Evolutionary conservation across 345 rosid genomes (phyloP).

Genomic region (Corchorus olitorius): DNA sequence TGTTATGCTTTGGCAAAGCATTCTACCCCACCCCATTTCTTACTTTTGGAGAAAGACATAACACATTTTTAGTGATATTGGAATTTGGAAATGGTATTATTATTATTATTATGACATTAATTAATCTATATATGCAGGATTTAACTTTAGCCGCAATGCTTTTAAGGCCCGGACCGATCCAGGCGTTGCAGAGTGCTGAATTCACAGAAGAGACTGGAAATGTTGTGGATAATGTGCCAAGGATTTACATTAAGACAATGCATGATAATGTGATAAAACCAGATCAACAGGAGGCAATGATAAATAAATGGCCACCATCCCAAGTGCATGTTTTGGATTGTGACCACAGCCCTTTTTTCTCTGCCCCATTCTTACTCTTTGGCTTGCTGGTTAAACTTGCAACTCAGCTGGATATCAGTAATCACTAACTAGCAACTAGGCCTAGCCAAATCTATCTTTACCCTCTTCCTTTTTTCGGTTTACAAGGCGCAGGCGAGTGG

Average conservation of each 20-base stretch:
- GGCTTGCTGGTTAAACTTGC: slow-evolving; percentile 75
- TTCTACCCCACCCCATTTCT: background rate
- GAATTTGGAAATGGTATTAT: background rate
- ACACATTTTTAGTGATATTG: too few species aligned
- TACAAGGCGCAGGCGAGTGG: too few species aligned
- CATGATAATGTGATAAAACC: slow-evolving; percentile 66
- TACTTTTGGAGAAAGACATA: background rate
- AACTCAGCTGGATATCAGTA: slow-evolving; percentile 31
- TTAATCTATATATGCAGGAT: slow-evolving; percentile 43
- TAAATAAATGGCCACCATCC: slow-evolving; percentile 68
- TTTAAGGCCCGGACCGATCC: slow-evolving; percentile 69
- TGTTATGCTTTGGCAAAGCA: slow-evolving; percentile 7
- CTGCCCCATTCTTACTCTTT: slow-evolving; percentile 61
- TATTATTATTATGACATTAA: background rate
- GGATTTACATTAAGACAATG: slow-evolving; percentile 67
- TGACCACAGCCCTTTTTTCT: slow-evolving; percentile 90
- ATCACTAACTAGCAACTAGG: slow-evolving; percentile 11
- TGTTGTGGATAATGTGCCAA: slow-evolving; percentile 39
- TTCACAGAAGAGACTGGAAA: slow-evolving; percentile 27
- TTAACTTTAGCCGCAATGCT: slow-evolving; percentile 69
- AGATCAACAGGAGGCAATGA: slow-evolving; percentile 82
- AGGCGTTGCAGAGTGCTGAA: slow-evolving; percentile 54
- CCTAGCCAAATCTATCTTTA: background rate
- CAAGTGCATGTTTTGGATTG: slow-evolving; percentile 56
- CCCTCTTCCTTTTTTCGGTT: background rate